Conservation (phyloP, 2,329 filamentous ascomycete species). For the Pseudocercospora eumusae region DNA sequence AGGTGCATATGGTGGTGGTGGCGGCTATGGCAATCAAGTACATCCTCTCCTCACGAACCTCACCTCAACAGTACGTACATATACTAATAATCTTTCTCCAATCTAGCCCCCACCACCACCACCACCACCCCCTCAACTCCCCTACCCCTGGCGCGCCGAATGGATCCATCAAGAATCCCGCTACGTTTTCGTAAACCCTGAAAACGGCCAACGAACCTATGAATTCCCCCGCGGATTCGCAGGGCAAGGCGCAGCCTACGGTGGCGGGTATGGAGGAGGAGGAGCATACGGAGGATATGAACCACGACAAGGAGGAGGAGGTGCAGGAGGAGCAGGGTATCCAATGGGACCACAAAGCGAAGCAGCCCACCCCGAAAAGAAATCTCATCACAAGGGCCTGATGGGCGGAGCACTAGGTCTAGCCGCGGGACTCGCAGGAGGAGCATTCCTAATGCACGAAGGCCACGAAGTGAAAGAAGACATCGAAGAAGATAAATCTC, state of each 20-base stretch:
- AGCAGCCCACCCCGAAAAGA: constrained; percentile 31
- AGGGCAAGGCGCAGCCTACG: constrained; percentile 23
- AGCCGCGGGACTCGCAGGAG: constrained; percentile 47
- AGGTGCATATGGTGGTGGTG: constrained; percentile 17
- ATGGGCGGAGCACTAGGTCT: constrained; percentile 45
- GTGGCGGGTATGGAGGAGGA: constrained; percentile 32
- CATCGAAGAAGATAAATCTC: constrained; percentile 23
- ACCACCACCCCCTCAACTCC: no score
- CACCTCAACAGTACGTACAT: background rate
- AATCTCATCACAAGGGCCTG: constrained; percentile 34
- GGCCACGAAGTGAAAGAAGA: constrained; percentile 44
- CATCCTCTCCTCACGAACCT: no score
- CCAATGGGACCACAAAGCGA: constrained; percentile 22
- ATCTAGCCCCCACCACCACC: constrained; percentile 32
- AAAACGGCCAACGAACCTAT: constrained; percentile 49
- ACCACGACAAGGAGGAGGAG: constrained; percentile 17
- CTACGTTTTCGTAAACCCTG: constrained; percentile 51
- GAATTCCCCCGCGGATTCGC: constrained; percentile 39
- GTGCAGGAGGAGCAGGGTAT: no score
- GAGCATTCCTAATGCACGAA: constrained; percentile 50
- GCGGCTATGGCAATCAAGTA: constrained; percentile 16
- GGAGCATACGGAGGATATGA: constrained; percentile 29
- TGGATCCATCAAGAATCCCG: constrained; percentile 47
- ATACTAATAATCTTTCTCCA: background rate
- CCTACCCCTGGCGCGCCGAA: constrained; percentile 49